Evolutionary conservation across 2,329 filamentous ascomycete species (phyloP).

Genomic region (Aspergillus neotritici): DNA sequence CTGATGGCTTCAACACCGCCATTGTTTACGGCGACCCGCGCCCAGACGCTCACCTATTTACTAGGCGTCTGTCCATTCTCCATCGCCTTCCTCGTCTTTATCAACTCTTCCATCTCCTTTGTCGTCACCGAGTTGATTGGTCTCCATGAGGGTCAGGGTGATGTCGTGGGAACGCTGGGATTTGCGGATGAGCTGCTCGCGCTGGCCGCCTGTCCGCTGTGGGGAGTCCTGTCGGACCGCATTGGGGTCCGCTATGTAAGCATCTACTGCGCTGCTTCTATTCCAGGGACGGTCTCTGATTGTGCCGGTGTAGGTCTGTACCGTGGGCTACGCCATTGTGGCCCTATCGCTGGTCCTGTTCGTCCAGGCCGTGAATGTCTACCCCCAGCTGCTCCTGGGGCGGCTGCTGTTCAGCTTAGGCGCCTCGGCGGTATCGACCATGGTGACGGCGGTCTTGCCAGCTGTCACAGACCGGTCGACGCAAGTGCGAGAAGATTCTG

Average conservation of each 20-base stretch:
- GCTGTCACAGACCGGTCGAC: constrained; percentile 50
- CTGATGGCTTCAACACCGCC: constrained; percentile 27
- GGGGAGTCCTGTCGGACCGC: constrained; percentile 47
- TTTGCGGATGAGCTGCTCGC: constrained; percentile 48
- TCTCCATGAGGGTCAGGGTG: constrained; percentile 50
- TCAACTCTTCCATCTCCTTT: constrained; percentile 60
- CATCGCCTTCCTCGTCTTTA: constrained; percentile 61
- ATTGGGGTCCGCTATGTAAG: constrained; percentile 45
- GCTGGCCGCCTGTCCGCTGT: constrained; percentile 44
- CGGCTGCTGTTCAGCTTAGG: constrained; percentile 84
- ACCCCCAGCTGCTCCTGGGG: constrained; percentile 79
- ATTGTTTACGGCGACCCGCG: constrained; percentile 52
- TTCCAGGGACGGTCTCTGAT: constrained; percentile 4
- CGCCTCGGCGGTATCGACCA: constrained; percentile 89
- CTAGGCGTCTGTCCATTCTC: constrained; percentile 59
- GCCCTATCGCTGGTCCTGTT: constrained; percentile 71
- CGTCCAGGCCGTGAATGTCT: constrained; percentile 80
- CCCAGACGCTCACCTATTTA: constrained; percentile 56
- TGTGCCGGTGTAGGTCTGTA: constrained; percentile 42
- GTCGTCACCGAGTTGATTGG: constrained; percentile 60
- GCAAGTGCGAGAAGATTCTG: constrained; percentile 37
- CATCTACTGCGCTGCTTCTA: constrained; percentile 2
- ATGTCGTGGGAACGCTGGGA: constrained; percentile 53
- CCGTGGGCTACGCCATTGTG: constrained; percentile 76
- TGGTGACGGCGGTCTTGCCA: constrained; percentile 94